Base-by-base conservation (phyloP, 148 eudicot species). In the Chenopodium formosanum region DNA sequence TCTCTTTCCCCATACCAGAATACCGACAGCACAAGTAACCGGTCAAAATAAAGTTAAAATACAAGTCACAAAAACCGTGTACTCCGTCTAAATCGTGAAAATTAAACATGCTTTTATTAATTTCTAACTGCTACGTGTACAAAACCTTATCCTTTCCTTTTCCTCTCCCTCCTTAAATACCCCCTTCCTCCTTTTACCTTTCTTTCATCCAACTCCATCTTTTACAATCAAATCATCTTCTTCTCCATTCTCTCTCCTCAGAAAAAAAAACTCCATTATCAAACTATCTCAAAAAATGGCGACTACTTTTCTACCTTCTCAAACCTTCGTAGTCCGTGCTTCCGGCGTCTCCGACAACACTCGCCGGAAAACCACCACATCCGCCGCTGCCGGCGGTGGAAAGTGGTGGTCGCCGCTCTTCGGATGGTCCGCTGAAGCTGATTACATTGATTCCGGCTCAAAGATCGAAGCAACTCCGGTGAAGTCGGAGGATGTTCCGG, bases 371-470 rank as follows among this genome's bases (percentile, higher is more conserved):
- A 14, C 94, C 19, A n/a, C 77, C 78, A 3, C 32, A 60, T 22
- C 27, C 60, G 20, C 31, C 62, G 65, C 27, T 53, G 13, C 31
- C 22, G 70, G 82, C 48, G 48, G 14, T 29, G 65, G 76, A 27
- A 85, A 77, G 53, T 93, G 97, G 97, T 93, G 94, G 94, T 74
- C 84, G 44, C 94, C 97, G 48, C 72, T 93, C 70, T 91, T 93
- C 85, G 92, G 93, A 64, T 88, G 86, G 86, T 88, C 94, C 7
- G 14, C 93, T 9, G 89, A 91, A 14, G 93, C 94, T 4, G 93
- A 91, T 81, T 92, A 92, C 89, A 83, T 92, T 81, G 86, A 84
- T 65, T 73, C 77, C 22, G 17, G 14, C 69, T 50, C 17, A 19
- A 67, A 64, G 23, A 44, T 46, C 0, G 71, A 76, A 10, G 16